Evolutionary conservation across 1,284 basidiomycete species (phyloP).

Genomic region (Trichosporon asahii): DNA sequence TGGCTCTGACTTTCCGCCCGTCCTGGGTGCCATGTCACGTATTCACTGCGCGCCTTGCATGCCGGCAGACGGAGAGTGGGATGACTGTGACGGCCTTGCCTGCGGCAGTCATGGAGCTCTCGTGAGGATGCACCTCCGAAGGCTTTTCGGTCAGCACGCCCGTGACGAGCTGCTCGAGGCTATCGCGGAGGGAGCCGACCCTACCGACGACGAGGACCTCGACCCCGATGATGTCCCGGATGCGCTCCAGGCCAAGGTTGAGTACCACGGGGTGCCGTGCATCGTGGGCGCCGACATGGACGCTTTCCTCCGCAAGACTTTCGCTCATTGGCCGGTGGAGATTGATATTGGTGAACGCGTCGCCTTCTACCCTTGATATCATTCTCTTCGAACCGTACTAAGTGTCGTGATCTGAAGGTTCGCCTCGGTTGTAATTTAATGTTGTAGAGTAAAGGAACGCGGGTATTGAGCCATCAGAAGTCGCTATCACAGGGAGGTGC

Average conservation of each 20-base stretch:
- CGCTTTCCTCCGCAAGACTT: conserved; percentile 17
- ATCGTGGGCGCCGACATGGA: conserved; percentile 15
- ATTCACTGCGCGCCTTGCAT: conserved; percentile 20
- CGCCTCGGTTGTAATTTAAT: neutral
- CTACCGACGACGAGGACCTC: conserved; percentile 24
- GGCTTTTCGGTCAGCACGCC: conserved; percentile 13
- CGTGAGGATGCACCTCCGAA: conserved; percentile 22
- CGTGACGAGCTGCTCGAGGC: conserved; percentile 20
- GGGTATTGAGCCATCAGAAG: neutral
- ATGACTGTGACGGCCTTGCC: neutral
- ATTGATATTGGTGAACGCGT: conserved; percentile 17
- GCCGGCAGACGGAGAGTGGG: conserved; percentile 1
- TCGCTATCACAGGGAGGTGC: neutral
- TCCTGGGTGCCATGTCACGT: conserved; percentile 14
- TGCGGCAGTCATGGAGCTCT: conserved; percentile 17
- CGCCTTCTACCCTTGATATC: conserved; percentile 11
- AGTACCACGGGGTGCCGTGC: conserved; percentile 22
- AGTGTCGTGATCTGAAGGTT: no score
- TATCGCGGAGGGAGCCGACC: conserved; percentile 24
- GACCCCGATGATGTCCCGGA: conserved; percentile 21
- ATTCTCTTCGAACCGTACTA: neutral
- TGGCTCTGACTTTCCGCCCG: conserved; percentile 17
- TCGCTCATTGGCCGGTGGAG: conserved; percentile 18
- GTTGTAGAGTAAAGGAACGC: neutral
- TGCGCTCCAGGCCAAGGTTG: conserved; percentile 4